Conservation (phyloP, 306 rosid species). For the Gillenia trifoliata region DNA sequence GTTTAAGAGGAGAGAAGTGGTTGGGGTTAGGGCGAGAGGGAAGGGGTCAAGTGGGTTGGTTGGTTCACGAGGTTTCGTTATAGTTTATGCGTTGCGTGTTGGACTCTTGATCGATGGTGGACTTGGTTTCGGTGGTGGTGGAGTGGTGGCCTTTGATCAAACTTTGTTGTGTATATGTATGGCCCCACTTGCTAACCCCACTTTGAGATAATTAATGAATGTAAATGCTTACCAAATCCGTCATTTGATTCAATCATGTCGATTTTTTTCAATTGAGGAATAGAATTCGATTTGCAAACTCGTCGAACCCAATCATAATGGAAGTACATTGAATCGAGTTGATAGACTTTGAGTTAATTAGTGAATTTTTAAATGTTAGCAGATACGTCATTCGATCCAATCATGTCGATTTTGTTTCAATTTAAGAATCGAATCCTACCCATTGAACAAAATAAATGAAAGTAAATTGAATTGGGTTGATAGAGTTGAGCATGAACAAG, state of each 20-base stretch:
- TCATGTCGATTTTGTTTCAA: no score
- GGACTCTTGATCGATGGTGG: constrained; percentile 1
- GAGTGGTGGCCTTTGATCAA: neutral
- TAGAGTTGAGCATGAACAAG: no score
- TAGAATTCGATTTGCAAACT: neutral
- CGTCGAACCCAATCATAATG: neutral
- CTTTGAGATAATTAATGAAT: neutral
- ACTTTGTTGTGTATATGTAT: no score
- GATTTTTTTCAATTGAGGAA: neutral
- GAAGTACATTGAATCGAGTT: no score
- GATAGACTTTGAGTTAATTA: no score
- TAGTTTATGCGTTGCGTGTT: constrained; percentile 12
- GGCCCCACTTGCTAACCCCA: neutral
- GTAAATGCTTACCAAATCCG: neutral
- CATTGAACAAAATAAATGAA: no score
- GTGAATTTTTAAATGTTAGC: no score
- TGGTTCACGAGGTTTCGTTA: constrained; percentile 12
- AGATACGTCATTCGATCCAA: accelerated
- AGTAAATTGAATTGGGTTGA: no score
- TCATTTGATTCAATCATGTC: neutral
- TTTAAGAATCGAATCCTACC: no score
- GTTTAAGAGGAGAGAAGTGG: neutral
- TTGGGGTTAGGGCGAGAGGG: constrained; percentile 11
- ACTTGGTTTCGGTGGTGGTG: neutral
- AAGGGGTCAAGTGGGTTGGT: neutral